phyloP scores from a whole-genome alignment of 108 stramenopile genomes.

The Conticribra weissflogii region DNA sequence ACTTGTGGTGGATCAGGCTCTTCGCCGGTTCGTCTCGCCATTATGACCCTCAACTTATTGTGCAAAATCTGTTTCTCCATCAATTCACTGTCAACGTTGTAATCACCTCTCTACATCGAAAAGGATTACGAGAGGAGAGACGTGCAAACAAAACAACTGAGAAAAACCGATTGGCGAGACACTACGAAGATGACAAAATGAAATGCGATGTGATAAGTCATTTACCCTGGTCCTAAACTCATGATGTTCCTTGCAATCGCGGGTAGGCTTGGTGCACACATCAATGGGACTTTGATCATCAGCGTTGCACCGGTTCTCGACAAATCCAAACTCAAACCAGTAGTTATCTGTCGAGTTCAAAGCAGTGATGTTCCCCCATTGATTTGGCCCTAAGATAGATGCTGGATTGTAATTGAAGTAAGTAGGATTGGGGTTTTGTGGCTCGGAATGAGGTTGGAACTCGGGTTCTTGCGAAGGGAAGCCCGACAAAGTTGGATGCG shows the following conservation, averaged over 20 bases:
- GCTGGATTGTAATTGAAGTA: slow-evolving; percentile 48
- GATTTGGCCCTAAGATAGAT: slow-evolving; percentile 1
- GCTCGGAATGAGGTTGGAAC: slow-evolving; percentile 9
- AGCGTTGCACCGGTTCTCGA: slow-evolving; percentile 22
- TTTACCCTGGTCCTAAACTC: slow-evolving; percentile 24
- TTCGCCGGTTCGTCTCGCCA: slow-evolving; percentile 28
- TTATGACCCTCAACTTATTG: slow-evolving; percentile 30
- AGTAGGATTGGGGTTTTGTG: slow-evolving; percentile 2
- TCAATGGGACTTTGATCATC: slow-evolving; percentile 40
- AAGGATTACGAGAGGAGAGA: too few relatives aligned
- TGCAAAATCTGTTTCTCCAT: slow-evolving; percentile 40
- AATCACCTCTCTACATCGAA: slow-evolving; percentile 24
- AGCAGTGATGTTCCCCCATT: slow-evolving; percentile 18
- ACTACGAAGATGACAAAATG: neutral
- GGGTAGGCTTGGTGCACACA: slow-evolving; percentile 21
- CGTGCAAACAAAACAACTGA: neutral
- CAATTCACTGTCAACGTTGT: slow-evolving; percentile 17
- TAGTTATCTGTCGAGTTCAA: slow-evolving; percentile 28
- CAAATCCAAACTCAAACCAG: slow-evolving; percentile 23
- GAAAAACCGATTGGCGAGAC: neutral
- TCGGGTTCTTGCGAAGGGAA: neutral
- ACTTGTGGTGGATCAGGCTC: slow-evolving; percentile 40
- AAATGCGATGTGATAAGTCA: neutral
- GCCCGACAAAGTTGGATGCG: neutral
- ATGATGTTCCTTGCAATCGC: slow-evolving; percentile 24